phyloP scores from a whole-genome alignment of 257 asterid species.

The Phtheirospermum japonicum region DNA sequence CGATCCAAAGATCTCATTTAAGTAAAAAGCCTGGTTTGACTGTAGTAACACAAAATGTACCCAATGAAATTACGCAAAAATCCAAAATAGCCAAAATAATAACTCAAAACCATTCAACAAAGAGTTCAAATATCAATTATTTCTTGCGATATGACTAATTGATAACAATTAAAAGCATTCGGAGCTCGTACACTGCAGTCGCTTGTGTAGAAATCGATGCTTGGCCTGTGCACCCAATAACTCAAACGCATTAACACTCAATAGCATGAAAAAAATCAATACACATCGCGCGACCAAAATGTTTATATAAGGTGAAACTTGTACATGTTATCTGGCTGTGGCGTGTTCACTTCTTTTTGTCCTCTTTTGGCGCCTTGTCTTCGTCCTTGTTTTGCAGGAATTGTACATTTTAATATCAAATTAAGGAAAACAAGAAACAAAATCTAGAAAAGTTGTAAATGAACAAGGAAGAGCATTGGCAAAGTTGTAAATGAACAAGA shows the following conservation, averaged over 20 bases:
- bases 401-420: neutral
- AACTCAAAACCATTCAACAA: too few species aligned
- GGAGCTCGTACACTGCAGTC: neutral
- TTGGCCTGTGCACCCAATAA: constrained; percentile 20
- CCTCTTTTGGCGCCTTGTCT: too few species aligned
- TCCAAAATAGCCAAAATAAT: too few species aligned
- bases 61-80: too few species aligned
- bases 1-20: too few species aligned
- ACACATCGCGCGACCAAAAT: neutral
- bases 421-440: neutral
- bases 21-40: too few species aligned
- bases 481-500: too few species aligned
- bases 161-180: neutral
- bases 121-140: too few species aligned
- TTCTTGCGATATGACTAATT: neutral
- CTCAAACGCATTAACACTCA: neutral
- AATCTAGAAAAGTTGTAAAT: neutral
- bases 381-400: constrained; percentile 43
- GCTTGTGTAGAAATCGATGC: too few species aligned
- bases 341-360: constrained; percentile 48
- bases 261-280: neutral
- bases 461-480: too few species aligned
- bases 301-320: neutral
- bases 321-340: constrained; percentile 18
- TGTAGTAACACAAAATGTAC: too few species aligned